phyloP scores from a whole-genome alignment of 2,329 filamentous ascomycete genomes.

The Pseudocercospora ulei region DNA sequence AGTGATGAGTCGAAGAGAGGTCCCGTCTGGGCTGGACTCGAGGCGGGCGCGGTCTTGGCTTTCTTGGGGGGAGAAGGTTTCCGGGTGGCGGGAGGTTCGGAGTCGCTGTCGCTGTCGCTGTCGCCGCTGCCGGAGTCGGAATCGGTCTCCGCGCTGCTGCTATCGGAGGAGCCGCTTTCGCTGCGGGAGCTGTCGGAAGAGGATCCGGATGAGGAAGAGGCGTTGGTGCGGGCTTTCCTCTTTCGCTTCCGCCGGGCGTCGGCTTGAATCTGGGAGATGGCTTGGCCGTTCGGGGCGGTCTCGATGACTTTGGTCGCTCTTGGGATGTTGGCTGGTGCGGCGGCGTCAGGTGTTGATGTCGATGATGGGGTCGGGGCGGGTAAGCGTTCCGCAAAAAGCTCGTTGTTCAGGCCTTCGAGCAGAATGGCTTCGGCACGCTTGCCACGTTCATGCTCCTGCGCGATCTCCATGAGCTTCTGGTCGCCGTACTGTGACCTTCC shows the following conservation, averaged over 20 bases:
- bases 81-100: background rate
- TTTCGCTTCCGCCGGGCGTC: slow-evolving; percentile 10
- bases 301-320: slow-evolving; percentile 11
- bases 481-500: slow-evolving; percentile 15
- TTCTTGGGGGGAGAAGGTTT: slow-evolving; percentile 4
- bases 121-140: slow-evolving; percentile 1
- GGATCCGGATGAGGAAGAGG: slow-evolving; percentile 8
- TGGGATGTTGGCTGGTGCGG: slow-evolving; percentile 5
- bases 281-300: slow-evolving; percentile 1
- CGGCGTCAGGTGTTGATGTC: background rate
- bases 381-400: slow-evolving; percentile 5
- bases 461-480: slow-evolving; percentile 14
- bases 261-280: background rate
- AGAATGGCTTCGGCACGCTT: slow-evolving; percentile 12
- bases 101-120: slow-evolving; percentile 3
- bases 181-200: slow-evolving; percentile 5
- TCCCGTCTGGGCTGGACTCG: background rate
- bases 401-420: slow-evolving; percentile 9
- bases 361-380: background rate
- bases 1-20: slow-evolving; percentile 10
- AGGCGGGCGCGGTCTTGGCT: background rate
- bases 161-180: slow-evolving; percentile 2
- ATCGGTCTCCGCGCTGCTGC: background rate
- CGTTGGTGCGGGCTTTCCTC: slow-evolving; percentile 14
- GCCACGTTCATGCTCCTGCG: slow-evolving; percentile 11